phyloP scores from a whole-genome alignment of 1,139 yeast species.

The Hemisphaericaspora subhashii region DNA sequence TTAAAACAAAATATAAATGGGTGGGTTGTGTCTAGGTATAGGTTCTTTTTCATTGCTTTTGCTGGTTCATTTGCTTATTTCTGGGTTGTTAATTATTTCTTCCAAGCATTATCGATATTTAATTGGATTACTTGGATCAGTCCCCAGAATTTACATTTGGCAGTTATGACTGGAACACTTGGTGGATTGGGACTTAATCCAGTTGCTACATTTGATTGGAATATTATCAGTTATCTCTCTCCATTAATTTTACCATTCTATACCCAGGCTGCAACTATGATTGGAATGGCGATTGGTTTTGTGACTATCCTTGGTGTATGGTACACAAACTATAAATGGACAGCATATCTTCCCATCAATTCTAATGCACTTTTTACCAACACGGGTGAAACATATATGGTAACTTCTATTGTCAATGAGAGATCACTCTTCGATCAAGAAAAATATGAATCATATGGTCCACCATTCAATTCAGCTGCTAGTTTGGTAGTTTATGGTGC shows the following conservation, averaged over 20 bases:
- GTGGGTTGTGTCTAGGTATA: slow-evolving; percentile 34
- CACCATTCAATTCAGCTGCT: slow-evolving; percentile 43
- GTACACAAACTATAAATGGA: slow-evolving; percentile 51
- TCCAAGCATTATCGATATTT: slow-evolving; percentile 32
- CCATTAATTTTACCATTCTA: slow-evolving; percentile 48
- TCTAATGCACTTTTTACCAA: slow-evolving; percentile 45
- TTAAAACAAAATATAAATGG: slow-evolving; percentile 40
- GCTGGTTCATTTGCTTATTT: slow-evolving; percentile 29
- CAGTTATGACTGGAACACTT: slow-evolving; percentile 55
- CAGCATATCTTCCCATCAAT: slow-evolving; percentile 57
- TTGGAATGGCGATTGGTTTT: slow-evolving; percentile 47
- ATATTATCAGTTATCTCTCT: slow-evolving; percentile 21
- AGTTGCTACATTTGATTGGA: slow-evolving; percentile 56
- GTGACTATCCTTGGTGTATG: slow-evolving; percentile 45
- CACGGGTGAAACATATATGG: slow-evolving; percentile 43
- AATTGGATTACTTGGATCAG: slow-evolving; percentile 42
- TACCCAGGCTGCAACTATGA: slow-evolving; percentile 38
- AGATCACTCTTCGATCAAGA: slow-evolving; percentile 36
- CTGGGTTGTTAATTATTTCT: slow-evolving; percentile 37
- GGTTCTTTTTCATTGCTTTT: slow-evolving; percentile 27
- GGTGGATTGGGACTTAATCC: slow-evolving; percentile 62
- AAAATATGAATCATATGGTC: slow-evolving; percentile 48
- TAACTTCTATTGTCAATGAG: slow-evolving; percentile 39
- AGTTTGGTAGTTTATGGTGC: slow-evolving; percentile 54
- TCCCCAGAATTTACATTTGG: slow-evolving; percentile 38